phyloP scores from a whole-genome alignment of 371 early-diverging fungal species.

The Nematocida sp. region DNA sequence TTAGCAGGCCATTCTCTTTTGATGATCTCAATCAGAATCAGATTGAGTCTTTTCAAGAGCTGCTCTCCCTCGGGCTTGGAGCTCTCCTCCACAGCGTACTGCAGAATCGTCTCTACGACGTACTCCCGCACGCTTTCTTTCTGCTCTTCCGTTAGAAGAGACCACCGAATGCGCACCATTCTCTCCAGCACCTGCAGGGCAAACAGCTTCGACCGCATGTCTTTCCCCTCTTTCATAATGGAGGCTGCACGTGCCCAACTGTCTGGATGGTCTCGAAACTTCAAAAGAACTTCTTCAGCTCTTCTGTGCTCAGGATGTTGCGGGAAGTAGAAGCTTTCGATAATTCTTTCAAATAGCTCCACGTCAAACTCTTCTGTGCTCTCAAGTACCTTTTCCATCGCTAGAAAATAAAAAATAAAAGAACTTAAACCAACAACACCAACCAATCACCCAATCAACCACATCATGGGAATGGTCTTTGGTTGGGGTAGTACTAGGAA shows the following conservation, averaged over 20 bases:
- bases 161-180: conserved; percentile 90
- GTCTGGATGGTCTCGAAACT: conserved; percentile 89
- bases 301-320: conserved; percentile 38
- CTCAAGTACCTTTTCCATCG: conserved; percentile 62
- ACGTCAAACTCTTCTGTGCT: conserved; percentile 57
- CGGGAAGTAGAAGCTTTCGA: conserved; percentile 36
- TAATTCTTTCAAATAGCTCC: conserved; percentile 58
- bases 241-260: conserved; percentile 86
- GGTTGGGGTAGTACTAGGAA: too few relatives aligned
- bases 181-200: conserved; percentile 89
- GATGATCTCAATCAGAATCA: conserved; percentile 70
- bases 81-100: conserved; percentile 38
- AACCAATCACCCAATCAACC: too few relatives aligned
- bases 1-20: conserved; percentile 99
- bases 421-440: too few relatives aligned
- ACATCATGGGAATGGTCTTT: too few relatives aligned
- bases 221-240: conserved; percentile 77
- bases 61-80: conserved; percentile 33
- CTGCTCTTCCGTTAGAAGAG: conserved; percentile 77
- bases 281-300: conserved; percentile 67
- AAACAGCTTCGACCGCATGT: conserved; percentile 78
- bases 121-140: conserved; percentile 70
- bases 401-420: conserved; percentile 29
- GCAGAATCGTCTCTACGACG: conserved; percentile 54
- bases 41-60: conserved; percentile 60